These are phyloP conservation scores for Sorghum bicolor DNA, from an alignment of 176 grass and related monocot genomes.

Conservation along the genomic window DNA sequence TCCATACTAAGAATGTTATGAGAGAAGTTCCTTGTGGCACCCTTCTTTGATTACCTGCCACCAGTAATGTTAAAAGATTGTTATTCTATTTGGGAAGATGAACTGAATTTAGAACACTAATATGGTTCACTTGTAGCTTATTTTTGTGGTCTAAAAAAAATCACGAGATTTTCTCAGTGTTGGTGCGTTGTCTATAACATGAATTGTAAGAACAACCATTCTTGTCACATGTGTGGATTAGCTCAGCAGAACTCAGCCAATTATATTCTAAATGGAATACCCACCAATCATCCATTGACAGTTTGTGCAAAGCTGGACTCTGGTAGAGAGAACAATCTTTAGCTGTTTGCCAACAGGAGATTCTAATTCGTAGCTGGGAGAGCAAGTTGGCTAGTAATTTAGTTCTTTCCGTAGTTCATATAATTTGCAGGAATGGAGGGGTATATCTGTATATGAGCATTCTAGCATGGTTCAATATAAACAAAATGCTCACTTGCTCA, in stretches of 20 bases:
- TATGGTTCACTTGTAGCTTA: background rate
- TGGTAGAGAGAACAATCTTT: background rate
- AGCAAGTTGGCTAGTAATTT: background rate
- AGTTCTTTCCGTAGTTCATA: background rate
- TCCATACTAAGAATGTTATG: background rate
- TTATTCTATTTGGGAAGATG: background rate
- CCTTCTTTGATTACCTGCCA: constrained; percentile 8
- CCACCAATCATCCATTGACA: background rate
- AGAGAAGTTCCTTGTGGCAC: background rate
- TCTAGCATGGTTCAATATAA: background rate
- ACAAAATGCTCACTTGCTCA: background rate
- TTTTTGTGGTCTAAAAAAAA: background rate
- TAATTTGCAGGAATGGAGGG: background rate
- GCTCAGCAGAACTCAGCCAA: background rate
- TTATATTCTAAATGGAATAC: background rate
- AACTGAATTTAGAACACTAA: background rate
- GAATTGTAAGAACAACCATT: background rate
- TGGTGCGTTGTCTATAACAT: background rate
- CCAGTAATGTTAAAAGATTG: background rate
- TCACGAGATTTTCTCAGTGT: background rate
- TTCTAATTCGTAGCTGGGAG: background rate
- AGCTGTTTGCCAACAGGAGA: background rate
- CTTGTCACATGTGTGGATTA: background rate
- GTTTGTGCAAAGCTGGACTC: background rate
- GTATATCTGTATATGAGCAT: background rate